These are phyloP conservation scores for Coprinopsis marcescibilis DNA, from an alignment of 768 basidiomycete species.

Conservation along the genomic window DNA sequence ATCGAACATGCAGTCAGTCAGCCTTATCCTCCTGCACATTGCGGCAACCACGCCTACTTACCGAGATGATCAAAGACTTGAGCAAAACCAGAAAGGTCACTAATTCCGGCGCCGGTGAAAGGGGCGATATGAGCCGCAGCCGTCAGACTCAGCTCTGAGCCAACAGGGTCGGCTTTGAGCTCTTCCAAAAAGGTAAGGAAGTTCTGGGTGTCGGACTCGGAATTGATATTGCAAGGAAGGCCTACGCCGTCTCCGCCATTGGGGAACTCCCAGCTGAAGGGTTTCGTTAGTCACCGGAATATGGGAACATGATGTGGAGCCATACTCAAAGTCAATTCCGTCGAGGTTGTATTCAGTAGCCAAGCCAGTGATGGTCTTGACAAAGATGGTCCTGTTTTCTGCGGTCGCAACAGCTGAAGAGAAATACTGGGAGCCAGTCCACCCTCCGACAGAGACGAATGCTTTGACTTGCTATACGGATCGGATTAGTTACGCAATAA, in stretches of 20 bases:
- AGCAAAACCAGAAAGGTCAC: constrained; percentile 66
- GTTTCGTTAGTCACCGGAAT: background rate
- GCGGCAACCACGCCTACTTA: constrained; percentile 11
- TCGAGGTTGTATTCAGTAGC: constrained; percentile 45
- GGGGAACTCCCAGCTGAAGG: constrained; percentile 75
- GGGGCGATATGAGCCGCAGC: constrained; percentile 34
- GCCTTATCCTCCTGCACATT: background rate
- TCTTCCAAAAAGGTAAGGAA: constrained; percentile 70
- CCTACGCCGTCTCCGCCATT: constrained; percentile 52
- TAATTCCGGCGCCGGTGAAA: constrained; percentile 42
- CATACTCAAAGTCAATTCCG: constrained; percentile 49
- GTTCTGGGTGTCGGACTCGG: constrained; percentile 59
- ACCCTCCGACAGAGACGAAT: constrained; percentile 61
- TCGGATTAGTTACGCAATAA: background rate
- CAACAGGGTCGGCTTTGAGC: constrained; percentile 49
- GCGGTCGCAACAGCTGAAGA: constrained; percentile 52
- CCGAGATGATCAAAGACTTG: constrained; percentile 46
- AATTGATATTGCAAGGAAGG: constrained; percentile 61
- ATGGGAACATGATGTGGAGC: background rate
- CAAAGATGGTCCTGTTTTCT: constrained; percentile 51
- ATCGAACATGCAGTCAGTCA: background rate
- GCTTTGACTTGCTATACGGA: constrained; percentile 54
- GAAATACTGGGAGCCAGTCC: constrained; percentile 55
- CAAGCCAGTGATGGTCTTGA: constrained; percentile 42
- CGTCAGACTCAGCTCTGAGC: constrained; percentile 47